Evolutionary conservation across 1,284 basidiomycete species (phyloP), one percentile per base, ranked within the genome.

Genomic region (Cutaneotrichosporon cutaneum): DNA sequence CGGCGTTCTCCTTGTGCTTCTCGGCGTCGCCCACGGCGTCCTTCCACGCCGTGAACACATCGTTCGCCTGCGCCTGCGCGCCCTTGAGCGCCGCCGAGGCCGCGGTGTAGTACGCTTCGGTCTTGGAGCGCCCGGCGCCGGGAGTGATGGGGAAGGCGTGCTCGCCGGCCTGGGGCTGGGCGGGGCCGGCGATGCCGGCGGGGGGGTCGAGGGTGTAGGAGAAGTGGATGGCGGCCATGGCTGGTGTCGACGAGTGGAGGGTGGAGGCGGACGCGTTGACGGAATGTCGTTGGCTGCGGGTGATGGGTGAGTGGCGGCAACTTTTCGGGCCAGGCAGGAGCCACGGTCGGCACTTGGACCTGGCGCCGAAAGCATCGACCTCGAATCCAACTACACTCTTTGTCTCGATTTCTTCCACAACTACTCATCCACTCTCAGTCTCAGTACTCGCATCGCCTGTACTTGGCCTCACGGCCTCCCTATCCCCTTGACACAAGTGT

Each of bases 11-110:
- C 52, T 70, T 72, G 47, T 30, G 36, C 63, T 74, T 73, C 60
- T 75, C 73, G 32, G 13, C 24, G 56, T 75, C 73, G 0, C 73
- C 73, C 8, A 72, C 62, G 3, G 66, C 70, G 45, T 75, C 73
- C 64, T 75, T 75, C 73, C 73, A 75, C 13, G 50, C 52, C 0
- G 71, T 75, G 51, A 75, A 52, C 18, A 35, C 50, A 14, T 64
- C 70, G 56, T 71, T 75, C 22, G 73, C 59, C 10, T 63, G 30
- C 18, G 48, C 47, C 58, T 75, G 73, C 3, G 61, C 66, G 2
- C 55, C 56, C 9, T 63, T 65, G 11, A 75, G 53, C 2, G 70
- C 54, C 1, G 60, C 16, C 4, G 64, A 67, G 2, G 67, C 59
- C 18, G 58, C 53, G 22, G 61, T 51, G 52, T 73, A 73, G 60